Base-by-base conservation (phyloP, 805 yeast genomes). In the Candida coleopterorum region DNA sequence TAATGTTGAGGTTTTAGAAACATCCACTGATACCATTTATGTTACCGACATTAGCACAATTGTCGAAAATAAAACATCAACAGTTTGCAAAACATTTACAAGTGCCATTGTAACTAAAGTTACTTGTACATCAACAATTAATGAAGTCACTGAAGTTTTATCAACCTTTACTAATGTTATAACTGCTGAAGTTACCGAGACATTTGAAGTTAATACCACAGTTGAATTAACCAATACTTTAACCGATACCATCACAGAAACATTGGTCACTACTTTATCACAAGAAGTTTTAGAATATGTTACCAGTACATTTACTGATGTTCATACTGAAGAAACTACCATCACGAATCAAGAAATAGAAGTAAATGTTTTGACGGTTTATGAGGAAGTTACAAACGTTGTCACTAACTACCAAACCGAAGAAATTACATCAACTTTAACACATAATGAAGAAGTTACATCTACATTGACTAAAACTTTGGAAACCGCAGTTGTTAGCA, bases 101-200 rank as follows among this genome's bases (percentile, higher is more conserved):
- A 17, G 14, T 25, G 7, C 11, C 6, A 4, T 25, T 6, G 5
- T 11, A 4, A 6, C 11, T 4, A 17, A 25, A 25, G 8, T n/a
- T 25, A 25, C 28, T 12, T 7, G 9, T 12, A 25, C 28, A 12
- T 12, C 5, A 6, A 25, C 28, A 12, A 12, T 25, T 25, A 11
- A 25, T 12, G 28, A 16, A 14, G 11, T 11, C 4, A 25, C 28
- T 9, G 28, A 25, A n/a, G 4, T 25, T 6, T 8, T 25, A 9
- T 6, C 15, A 14, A 25, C 28, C 14, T 25, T 10, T 7, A 25
- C 28, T 6, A 25, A 25, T 32, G 25, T 25, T 14, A 10, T 14
- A 6, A 32, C 35, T 25, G 18, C 10, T 17, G 21, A 15, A n/a
- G 22, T 16, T 24, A 32, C 35, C 15, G 35, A 32, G 16, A 30